Evolutionary conservation across 768 basidiomycete genomes (phyloP), one percentile per base, ranked within the genome.

Genomic region (Pisolithus marmoratus): DNA sequence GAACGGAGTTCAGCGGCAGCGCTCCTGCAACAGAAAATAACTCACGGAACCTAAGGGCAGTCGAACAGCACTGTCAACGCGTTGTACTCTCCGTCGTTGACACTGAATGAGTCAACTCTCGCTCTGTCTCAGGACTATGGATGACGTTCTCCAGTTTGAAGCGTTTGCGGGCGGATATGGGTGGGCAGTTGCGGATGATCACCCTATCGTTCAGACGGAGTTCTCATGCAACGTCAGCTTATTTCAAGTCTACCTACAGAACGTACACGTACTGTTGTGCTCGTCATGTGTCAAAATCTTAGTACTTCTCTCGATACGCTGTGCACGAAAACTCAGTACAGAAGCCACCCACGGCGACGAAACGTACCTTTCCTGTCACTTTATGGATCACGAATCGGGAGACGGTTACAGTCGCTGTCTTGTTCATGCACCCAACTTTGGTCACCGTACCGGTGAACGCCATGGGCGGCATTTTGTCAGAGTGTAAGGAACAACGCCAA

Each of bases 401-500:
- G 8, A 92, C 88, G 1, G 86, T 84, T 45, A 92, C 89, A 0
- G 90, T 92, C 14, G 79, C 90, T 0, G 90, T 92, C 65, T 90
- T 91, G 50, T 83, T 74, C 89, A 92, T 92, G 58, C 75, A 80
- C 8, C 90, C 89, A 20, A 80, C 85, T 67, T 88, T 91, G 29
- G 87, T 85, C 19, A 92, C 90, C 37, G 82, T 60, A 17, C 90
- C 90, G 22, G 75, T 75, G 57, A 92, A 79, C 15, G 82, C 70
- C 81, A 90, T 84, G 24, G 90, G 88, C 34, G 87, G 84, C 88
- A 90, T 90, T 8, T 56, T 66, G 61, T 42, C 19, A 23, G 38
- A 40, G 22, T 5, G 19, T 23, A 14, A 15, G 15, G 42, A 15
- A 4, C 15, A 17, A 2, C 8, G 8, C 8, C 8, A 29, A 29